A percentile compares a stretch with the other conserved stretches of the same genome.
phyloP scores from a whole-genome alignment of 2,329 filamentous ascomycete species.

The Pestalotiopsis fici region DNA sequence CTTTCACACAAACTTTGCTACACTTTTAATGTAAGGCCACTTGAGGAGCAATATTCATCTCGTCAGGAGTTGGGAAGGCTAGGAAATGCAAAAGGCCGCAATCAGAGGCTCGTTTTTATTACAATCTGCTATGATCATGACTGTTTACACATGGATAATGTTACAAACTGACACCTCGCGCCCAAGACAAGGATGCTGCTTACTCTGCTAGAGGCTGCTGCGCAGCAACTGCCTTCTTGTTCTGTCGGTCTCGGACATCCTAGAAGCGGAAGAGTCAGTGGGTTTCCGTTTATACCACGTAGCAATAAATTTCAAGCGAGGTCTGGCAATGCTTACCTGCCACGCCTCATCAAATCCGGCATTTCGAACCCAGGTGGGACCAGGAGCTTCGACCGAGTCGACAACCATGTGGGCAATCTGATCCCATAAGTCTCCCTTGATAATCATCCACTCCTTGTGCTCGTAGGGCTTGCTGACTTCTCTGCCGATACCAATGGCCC shows the following conservation, averaged over 20 bases:
- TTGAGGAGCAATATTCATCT: neutral
- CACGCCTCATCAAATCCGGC: slow-evolving; percentile 68
- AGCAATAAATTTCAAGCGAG: neutral
- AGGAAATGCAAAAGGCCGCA: neutral
- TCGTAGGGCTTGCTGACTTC: slow-evolving; percentile 46
- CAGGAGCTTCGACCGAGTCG: slow-evolving; percentile 58
- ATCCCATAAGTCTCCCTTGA: slow-evolving; percentile 61
- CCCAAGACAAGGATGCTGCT: neutral
- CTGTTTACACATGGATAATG: neutral
- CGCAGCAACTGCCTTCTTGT: neutral
- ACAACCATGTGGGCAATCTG: slow-evolving; percentile 62
- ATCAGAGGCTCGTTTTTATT: neutral
- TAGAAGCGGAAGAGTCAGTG: neutral
- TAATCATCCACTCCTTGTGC: slow-evolving; percentile 47
- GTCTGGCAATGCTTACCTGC: slow-evolving; percentile 38
- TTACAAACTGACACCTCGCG: neutral
- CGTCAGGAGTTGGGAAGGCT: neutral
- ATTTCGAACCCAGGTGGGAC: slow-evolving; percentile 59
- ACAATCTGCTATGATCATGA: neutral
- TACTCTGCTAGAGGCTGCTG: neutral
- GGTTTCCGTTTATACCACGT: neutral
- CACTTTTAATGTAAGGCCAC: neutral
- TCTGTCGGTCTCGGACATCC: neutral
- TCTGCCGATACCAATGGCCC: slow-evolving; percentile 69
- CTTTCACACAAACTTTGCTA: neutral